phyloP scores from a whole-genome alignment of 331 rosid genomes.

The Erythrophleum ivorense region DNA sequence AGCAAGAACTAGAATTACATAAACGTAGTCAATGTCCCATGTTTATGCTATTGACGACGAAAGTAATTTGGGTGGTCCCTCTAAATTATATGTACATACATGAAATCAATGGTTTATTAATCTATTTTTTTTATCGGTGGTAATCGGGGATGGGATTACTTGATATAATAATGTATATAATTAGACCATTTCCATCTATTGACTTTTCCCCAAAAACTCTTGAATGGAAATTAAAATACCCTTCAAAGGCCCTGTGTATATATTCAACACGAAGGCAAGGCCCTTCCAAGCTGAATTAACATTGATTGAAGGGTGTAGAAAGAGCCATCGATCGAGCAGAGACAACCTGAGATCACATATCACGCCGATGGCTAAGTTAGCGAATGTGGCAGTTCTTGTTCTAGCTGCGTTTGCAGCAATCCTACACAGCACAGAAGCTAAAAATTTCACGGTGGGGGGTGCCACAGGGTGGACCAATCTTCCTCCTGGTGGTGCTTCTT shows the following conservation, averaged over 20 bases:
- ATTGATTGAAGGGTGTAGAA: background rate
- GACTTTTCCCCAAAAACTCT: background rate
- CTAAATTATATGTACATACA: too few relatives aligned
- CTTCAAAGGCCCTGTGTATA: background rate
- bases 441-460: constrained; percentile 43
- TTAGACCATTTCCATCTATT: background rate
- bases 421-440: constrained; percentile 31
- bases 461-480: constrained; percentile 40
- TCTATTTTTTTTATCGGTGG: too few relatives aligned
- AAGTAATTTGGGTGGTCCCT: too few relatives aligned
- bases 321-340: constrained; percentile 10
- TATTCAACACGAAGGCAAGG: background rate
- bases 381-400: constrained; percentile 11
- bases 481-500: constrained; percentile 45
- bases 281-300: constrained; percentile 8
- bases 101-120: too few relatives aligned
- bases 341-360: constrained; percentile 24
- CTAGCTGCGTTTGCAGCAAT: background rate
- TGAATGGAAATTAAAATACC: background rate
- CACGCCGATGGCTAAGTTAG: constrained; percentile 29
- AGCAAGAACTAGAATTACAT: too few relatives aligned
- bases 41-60: too few relatives aligned
- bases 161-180: too few relatives aligned
- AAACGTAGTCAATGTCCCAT: too few relatives aligned
- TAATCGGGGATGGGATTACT: background rate